Percentiles rank a stretch among this genome's conserved stretches.
phyloP scores from a whole-genome alignment of 305 asterid genomes.

The Lippia alba region DNA sequence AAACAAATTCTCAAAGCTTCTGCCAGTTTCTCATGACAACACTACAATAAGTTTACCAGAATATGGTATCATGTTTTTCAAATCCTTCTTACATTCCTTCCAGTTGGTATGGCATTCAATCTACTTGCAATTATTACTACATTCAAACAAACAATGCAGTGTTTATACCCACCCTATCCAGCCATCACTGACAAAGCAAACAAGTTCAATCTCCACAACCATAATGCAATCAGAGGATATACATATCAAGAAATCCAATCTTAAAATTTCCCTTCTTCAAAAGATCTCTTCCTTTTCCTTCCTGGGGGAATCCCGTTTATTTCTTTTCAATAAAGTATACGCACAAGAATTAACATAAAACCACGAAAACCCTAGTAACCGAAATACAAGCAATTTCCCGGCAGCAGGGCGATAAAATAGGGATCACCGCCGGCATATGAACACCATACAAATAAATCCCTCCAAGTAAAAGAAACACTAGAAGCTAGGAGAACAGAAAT shows the following conservation, averaged over 20 bases:
- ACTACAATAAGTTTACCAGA: neutral
- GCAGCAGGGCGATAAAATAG: slow-evolving; percentile 2
- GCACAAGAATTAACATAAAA: slow-evolving; percentile 14
- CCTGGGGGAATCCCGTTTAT: neutral
- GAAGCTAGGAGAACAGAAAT: neutral
- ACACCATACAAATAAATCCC: neutral
- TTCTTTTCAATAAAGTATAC: neutral
- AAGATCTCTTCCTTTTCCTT: neutral
- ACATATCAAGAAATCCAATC: slow-evolving; percentile 9
- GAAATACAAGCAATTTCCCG: neutral
- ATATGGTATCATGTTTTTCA: slow-evolving; percentile 6
- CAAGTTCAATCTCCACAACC: too few relatives aligned
- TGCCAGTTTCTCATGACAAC: neutral
- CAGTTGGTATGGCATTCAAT: neutral
- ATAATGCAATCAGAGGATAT: neutral
- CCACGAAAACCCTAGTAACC: slow-evolving; percentile 2
- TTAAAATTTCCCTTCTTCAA: slow-evolving; percentile 11
- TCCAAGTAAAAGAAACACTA: neutral
- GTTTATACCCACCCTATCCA: neutral
- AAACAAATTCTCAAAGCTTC: neutral
- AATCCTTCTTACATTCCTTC: neutral
- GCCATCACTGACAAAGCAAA: neutral
- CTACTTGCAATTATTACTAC: slow-evolving; percentile 9
- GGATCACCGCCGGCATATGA: slow-evolving; percentile 7
- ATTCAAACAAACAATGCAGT: slow-evolving; percentile 1